A percentile compares a stretch with the other conserved stretches of the same genome.
phyloP scores from a whole-genome alignment of 2,329 filamentous ascomycete species.

The Colletotrichum coccodes region DNA sequence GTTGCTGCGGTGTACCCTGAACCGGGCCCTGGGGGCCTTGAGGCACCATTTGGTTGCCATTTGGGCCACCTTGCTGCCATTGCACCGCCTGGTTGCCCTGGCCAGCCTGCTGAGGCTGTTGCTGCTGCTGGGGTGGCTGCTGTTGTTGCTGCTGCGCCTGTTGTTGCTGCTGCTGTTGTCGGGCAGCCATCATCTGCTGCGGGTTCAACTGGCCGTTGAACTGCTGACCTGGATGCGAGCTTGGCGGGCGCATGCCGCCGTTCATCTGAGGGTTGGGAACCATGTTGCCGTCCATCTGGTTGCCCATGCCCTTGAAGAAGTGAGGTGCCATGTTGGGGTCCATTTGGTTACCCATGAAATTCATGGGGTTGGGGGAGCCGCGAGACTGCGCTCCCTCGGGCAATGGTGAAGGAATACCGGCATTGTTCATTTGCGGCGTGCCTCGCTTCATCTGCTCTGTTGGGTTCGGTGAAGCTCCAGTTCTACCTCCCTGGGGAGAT shows the following conservation, averaged over 20 bases:
- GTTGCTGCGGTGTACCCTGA: slow-evolving; percentile 78
- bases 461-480: slow-evolving; percentile 80
- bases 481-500: slow-evolving; percentile 75
- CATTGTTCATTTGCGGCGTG: slow-evolving; percentile 77
- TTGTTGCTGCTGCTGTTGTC: slow-evolving; percentile 51
- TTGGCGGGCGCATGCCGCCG: slow-evolving; percentile 75
- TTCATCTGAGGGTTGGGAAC: slow-evolving; percentile 66
- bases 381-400: slow-evolving; percentile 75
- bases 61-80: slow-evolving; percentile 57
- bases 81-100: slow-evolving; percentile 57
- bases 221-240: slow-evolving; percentile 69
- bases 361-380: slow-evolving; percentile 72
- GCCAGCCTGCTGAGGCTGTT: slow-evolving; percentile 42
- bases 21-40: slow-evolving; percentile 61
- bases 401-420: slow-evolving; percentile 76
- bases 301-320: slow-evolving; percentile 66
- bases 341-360: slow-evolving; percentile 71
- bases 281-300: slow-evolving; percentile 65
- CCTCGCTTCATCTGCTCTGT: slow-evolving; percentile 83
- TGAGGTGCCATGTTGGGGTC: slow-evolving; percentile 69
- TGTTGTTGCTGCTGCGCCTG: slow-evolving; percentile 54
- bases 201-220: slow-evolving; percentile 69
- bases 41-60: slow-evolving; percentile 52
- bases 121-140: slow-evolving; percentile 49
- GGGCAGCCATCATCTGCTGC: slow-evolving; percentile 67